phyloP scores from a whole-genome alignment of 352 stramenopile genomes.

The Pythium rhizo-oryzae region DNA sequence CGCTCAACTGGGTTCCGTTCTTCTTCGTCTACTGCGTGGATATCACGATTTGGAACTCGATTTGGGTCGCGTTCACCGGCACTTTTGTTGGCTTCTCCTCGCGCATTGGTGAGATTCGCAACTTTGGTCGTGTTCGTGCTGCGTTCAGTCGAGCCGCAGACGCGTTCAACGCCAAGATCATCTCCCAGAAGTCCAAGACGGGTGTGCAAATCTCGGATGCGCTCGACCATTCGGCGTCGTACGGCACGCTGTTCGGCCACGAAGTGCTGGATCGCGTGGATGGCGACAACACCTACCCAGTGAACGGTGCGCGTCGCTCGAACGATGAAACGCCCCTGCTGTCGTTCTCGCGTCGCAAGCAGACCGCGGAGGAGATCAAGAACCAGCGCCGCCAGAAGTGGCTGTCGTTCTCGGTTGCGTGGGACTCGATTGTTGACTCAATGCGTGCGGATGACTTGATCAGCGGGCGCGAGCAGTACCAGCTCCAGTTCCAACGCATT shows the following conservation, averaged over 20 bases:
- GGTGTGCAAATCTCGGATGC: conserved; percentile 41
- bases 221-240: conserved; percentile 27
- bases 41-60: conserved; percentile 98
- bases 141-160: conserved; percentile 88
- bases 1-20: conserved; percentile 96
- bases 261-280: conserved; percentile 38
- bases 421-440: conserved; percentile 97
- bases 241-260: conserved; percentile 36
- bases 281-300: conserved; percentile 30
- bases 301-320: conserved; percentile 16
- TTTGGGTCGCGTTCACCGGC: conserved; percentile 97
- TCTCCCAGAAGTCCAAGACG: conserved; percentile 76
- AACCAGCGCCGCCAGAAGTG: conserved; percentile 97
- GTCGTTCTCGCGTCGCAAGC: conserved; percentile 87
- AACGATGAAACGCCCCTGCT: conserved; percentile 76
- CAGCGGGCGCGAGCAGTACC: conserved; percentile 80
- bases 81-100: conserved; percentile 97
- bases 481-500: conserved; percentile 97
- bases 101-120: conserved; percentile 96
- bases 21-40: conserved; percentile 99
- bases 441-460: conserved; percentile 94
- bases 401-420: conserved; percentile 98
- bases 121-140: conserved; percentile 86
- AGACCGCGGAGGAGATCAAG: conserved; percentile 80
- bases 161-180: conserved; percentile 87